Percentiles rank a stretch among this genome's conserved stretches.
phyloP scores from a whole-genome alignment of 177 flowering plant genomes.

The Tripterygium wilfordii region DNA sequence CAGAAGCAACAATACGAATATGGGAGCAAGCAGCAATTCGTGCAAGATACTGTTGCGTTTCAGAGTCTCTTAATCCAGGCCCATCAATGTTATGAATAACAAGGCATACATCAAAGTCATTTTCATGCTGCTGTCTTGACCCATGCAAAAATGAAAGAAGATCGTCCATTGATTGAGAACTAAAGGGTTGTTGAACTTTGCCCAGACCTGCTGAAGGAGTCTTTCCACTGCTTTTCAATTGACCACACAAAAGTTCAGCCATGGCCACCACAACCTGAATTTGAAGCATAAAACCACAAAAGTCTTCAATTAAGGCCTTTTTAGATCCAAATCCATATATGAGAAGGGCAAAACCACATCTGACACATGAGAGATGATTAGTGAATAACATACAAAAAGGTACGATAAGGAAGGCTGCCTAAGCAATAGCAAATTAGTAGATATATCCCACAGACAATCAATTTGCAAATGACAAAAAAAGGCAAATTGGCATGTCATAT shows the following conservation, averaged over 20 bases:
- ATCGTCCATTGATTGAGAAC: conserved; percentile 74
- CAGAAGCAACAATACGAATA: conserved; percentile 77
- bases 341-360: conserved; percentile 88
- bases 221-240: conserved; percentile 41
- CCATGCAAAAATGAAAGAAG: conserved; percentile 66
- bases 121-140: conserved; percentile 32
- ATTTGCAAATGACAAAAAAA: too few species aligned
- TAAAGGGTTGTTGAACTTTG: conserved; percentile 60
- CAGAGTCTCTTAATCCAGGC: conserved; percentile 83
- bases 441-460: too few species aligned
- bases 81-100: conserved; percentile 92
- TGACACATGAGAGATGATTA: conserved; percentile 13
- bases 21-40: conserved; percentile 75
- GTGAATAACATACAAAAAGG: too few species aligned
- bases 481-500: too few species aligned
- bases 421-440: too few species aligned
- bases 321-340: conserved; percentile 98
- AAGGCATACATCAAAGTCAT: conserved; percentile 57
- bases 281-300: conserved; percentile 12
- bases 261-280: conserved; percentile 59
- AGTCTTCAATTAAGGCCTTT: conserved; percentile 84
- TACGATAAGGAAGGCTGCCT: too few species aligned
- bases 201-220: conserved; percentile 21
- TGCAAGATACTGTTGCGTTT: conserved; percentile 79
- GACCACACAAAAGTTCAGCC: conserved; percentile 75